These are phyloP conservation scores for Bipolaris bicolor DNA, from an alignment of 2,329 filamentous ascomycete species.

Conservation along the genomic window DNA sequence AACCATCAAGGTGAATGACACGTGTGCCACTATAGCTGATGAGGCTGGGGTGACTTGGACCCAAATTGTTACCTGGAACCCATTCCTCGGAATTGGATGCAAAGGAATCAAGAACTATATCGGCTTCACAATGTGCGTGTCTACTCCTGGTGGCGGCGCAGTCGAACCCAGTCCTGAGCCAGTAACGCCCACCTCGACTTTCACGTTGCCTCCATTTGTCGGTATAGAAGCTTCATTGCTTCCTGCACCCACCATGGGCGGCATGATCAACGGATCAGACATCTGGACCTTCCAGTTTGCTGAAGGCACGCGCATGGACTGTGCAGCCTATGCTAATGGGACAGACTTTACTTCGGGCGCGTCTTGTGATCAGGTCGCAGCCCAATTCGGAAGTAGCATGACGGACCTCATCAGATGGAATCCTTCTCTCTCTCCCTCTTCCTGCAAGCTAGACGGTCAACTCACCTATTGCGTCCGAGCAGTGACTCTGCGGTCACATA, in stretches of 20 bases:
- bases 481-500: no score
- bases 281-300: background rate
- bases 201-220: background rate
- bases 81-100: background rate
- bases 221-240: background rate
- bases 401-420: no score
- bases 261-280: background rate
- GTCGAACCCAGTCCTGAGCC: background rate
- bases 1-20: background rate
- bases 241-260: background rate
- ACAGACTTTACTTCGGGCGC: background rate
- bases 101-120: background rate
- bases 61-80: background rate
- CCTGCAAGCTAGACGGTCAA: no score
- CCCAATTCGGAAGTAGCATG: no score
- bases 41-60: background rate
- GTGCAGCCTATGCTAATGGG: background rate
- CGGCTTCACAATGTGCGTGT: background rate
- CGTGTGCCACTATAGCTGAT: background rate
- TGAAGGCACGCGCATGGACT: background rate
- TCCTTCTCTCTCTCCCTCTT: no score
- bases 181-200: background rate
- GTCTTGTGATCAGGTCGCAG: no score
- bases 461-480: no score
- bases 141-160: background rate